Evolutionary conservation across 2,329 filamentous ascomycete genomes (phyloP), one percentile per base, ranked within the genome.

Genomic region (Massarina eburnea): DNA sequence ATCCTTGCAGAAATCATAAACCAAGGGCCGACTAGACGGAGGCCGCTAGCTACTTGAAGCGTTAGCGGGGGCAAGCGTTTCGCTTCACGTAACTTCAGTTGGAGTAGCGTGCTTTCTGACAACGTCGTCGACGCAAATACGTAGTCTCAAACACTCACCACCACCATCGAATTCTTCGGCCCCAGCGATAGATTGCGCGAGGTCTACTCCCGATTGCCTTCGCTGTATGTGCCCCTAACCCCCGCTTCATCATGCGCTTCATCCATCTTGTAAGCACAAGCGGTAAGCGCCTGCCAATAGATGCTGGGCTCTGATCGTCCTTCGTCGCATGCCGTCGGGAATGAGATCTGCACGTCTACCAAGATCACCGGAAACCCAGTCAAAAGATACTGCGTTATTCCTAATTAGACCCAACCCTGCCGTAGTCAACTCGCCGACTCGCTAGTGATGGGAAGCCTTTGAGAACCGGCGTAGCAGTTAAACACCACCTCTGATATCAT

Each of bases 401-500:
- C 20, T 19, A n/a, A n/a, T n/a, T n/a, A n/a, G n/a, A 42, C 38
- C 17, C 43, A 40, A 35, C 17, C 27, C 35, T 44, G 39, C 40
- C 37, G 26, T 15, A 22, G n/a, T n/a, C 32, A 43, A 24, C 27
- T 46, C 44, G 46, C 40, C 40, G 43, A 29, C 42, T 35, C 17
- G n/a, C 15, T 30, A 29, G 24, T 43, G 33, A 8, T 2, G 36
- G 17, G 32, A 41, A 17, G 17, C 10, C 17, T 41, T 41, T 42
- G 38, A 33, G 35, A 42, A 30, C 42, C 36, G 34, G 42, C 7
- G 17, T 33, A 15, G 7, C 7, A 15, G n/a, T 37, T 37, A 37
- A 20, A 21, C 34, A 37, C 14, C 34, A 33, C 40, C 39, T 44
- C 37, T 41, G 42, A 43, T 51, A 50, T 45, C 24, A 36, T 44